Evolutionary conservation across 2,329 filamentous ascomycete species (phyloP).

Genomic region (Xylariaceae sp.): DNA sequence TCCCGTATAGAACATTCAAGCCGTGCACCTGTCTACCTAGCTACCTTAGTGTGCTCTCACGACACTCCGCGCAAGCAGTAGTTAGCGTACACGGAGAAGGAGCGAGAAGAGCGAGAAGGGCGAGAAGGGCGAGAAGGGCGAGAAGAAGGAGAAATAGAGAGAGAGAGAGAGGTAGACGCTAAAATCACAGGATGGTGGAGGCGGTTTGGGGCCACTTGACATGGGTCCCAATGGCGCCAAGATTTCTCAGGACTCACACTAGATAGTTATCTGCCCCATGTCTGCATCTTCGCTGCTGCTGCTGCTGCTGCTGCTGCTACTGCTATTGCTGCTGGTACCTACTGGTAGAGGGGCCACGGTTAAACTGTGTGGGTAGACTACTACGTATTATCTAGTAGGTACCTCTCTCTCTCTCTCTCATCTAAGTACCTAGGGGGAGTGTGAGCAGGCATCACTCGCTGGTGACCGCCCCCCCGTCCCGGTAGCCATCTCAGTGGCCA

Average conservation of each 20-base stretch:
- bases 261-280: conserved; percentile 21
- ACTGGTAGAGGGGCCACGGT: no score
- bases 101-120: no score
- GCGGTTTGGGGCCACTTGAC: conserved; percentile 21
- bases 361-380: not conserved
- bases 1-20: not conserved
- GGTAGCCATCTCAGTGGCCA: not conserved
- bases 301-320: no score
- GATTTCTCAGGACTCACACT: not conserved
- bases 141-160: no score
- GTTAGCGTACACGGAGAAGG: no score
- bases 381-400: not conserved
- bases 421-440: not conserved
- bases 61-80: no score
- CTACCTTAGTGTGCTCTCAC: no score
- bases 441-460: not conserved
- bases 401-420: not conserved
- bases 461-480: not conserved
- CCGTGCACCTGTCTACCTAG: no score
- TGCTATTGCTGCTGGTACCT: no score
- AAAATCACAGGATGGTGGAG: conserved; percentile 25
- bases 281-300: conserved; percentile 17
- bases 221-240: conserved; percentile 29
- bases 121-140: no score
- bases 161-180: conserved; percentile 17